Conservation (phyloP, 768 basidiomycete species). For the Lactifluus pinguis region DNA sequence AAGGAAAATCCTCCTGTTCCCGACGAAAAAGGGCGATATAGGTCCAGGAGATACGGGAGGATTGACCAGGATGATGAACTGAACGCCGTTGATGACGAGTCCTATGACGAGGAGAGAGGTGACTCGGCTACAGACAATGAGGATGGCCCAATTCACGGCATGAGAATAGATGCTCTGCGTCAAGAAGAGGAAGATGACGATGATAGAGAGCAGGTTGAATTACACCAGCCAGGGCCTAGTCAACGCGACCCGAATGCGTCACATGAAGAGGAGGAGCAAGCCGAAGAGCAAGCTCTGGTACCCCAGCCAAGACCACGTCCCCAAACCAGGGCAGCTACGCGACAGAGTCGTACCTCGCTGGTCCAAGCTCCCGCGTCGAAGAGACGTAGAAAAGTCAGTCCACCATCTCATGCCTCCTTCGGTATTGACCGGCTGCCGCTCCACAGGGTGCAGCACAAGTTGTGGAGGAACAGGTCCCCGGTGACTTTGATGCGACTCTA, state of each 20-base stretch:
- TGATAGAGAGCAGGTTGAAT: background rate
- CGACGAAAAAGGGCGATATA: slow-evolving; percentile 15
- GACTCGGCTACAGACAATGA: slow-evolving; percentile 1
- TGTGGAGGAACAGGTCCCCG: background rate
- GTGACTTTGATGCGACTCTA: background rate
- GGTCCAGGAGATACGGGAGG: background rate
- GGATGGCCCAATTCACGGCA: background rate
- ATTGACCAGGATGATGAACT: background rate
- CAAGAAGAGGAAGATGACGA: slow-evolving; percentile 13
- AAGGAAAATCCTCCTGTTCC: slow-evolving; percentile 2
- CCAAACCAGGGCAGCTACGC: background rate
- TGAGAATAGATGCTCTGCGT: background rate
- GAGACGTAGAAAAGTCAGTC: background rate
- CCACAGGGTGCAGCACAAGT: background rate
- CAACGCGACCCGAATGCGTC: background rate
- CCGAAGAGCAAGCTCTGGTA: background rate
- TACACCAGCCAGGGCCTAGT: background rate
- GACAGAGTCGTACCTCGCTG: background rate
- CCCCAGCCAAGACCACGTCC: background rate
- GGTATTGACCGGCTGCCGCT: background rate
- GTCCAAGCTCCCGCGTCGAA: background rate
- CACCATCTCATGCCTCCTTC: background rate
- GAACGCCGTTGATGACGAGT: background rate
- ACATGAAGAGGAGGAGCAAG: background rate
- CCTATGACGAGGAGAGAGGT: background rate